Base-by-base conservation (phyloP, 805 yeast genomes). In the Saccharomycopsis synnaedendra region DNA sequence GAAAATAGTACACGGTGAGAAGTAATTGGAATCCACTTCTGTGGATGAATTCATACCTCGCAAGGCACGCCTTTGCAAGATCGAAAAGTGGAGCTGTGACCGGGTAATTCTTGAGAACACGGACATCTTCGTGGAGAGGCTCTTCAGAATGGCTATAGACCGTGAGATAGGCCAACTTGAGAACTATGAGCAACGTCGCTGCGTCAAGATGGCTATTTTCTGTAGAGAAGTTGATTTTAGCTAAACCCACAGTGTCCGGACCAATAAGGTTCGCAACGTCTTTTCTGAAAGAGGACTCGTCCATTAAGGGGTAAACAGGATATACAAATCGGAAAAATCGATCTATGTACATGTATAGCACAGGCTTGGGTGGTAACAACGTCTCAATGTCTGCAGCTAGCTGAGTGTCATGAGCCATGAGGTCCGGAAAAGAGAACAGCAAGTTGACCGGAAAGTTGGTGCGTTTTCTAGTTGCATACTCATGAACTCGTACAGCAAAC, bases 271-370 rank as follows among this genome's bases (percentile, higher is more conserved):
- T 56, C 9, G 56, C 59, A 1, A 70, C 44, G 31, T 64, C 71
- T 1, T 43, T 44, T 5, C 55, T 52, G 41, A 66, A 66, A 2
- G 57, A 27, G 4, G 42, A 30, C 47, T 67, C 61, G 51, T 75
- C 80, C 32, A 75, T 29, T 44, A 63, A 68, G 3, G 80, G 79
- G 55, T 66, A 54, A 47, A 70, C 68, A 5, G 78, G 74, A 54
- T 74, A 74, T 6, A 71, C 59, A 49, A 60, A 64, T 6, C 50
- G 57, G 58, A 75, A 75, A 53, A 62, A 75, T 8, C 74, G 57
- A 30, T 68, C 65, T 9, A 74, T 48, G 5, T 69, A 59, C 44
- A 67, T 55, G 76, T 77, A 71, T 5, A 72, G 55, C 0, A 66
- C 69, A 35, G 63, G 65, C 39, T 57, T 64, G n/a, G 58, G 60